phyloP scores from a whole-genome alignment of 2,329 filamentous ascomycete species.

The Phialophora chinensis region DNA sequence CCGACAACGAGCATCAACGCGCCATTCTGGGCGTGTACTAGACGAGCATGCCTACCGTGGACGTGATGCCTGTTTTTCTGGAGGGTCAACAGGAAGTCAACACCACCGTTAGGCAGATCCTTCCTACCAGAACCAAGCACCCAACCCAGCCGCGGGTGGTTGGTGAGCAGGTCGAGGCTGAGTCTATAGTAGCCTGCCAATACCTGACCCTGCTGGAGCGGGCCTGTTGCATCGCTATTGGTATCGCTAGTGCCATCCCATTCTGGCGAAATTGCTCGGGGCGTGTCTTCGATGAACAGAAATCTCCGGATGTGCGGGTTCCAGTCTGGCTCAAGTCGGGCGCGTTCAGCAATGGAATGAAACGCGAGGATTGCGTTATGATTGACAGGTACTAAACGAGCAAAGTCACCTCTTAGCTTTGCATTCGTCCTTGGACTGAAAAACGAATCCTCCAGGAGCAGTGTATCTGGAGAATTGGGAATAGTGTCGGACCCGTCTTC shows the following conservation, averaged over 20 bases:
- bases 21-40: slow-evolving; percentile 21
- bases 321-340: slow-evolving; percentile 23
- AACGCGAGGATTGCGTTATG: slow-evolving; percentile 25
- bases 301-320: slow-evolving; percentile 24
- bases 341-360: slow-evolving; percentile 22
- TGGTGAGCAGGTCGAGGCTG: slow-evolving; percentile 19
- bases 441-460: slow-evolving; percentile 19
- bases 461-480: slow-evolving; percentile 21
- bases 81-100: slow-evolving; percentile 27
- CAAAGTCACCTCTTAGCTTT: slow-evolving; percentile 26
- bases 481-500: slow-evolving; percentile 8
- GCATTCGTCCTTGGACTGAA: slow-evolving; percentile 21
- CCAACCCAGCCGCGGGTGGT: slow-evolving; percentile 22
- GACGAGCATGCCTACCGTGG: slow-evolving; percentile 24
- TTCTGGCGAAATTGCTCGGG: slow-evolving; percentile 21
- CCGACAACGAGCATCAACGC: slow-evolving; percentile 22
- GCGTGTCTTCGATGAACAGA: slow-evolving; percentile 22
- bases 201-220: slow-evolving; percentile 7
- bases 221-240: slow-evolving; percentile 11
- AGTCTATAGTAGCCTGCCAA: slow-evolving; percentile 28
- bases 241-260: slow-evolving; percentile 19
- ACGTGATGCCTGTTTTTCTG: slow-evolving; percentile 22
- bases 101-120: slow-evolving; percentile 21
- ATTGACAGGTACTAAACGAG: slow-evolving; percentile 25
- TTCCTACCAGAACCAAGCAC: slow-evolving; percentile 22